Base-by-base conservation (phyloP, 768 basidiomycete genomes). In the Russula griseocarnosa region DNA sequence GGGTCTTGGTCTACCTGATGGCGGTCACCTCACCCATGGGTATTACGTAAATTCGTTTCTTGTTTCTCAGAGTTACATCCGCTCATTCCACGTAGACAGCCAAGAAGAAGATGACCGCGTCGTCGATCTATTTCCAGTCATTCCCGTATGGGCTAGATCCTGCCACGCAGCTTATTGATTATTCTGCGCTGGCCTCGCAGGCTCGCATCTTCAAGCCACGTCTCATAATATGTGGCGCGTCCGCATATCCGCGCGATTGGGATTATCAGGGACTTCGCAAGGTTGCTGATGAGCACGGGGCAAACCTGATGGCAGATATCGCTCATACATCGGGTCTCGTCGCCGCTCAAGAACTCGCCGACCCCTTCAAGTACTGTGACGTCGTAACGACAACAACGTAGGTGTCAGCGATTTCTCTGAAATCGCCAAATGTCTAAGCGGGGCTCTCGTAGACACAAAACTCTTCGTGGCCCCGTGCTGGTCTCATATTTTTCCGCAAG, bases 61-160 rank as follows among this genome's bases (percentile, higher is more conserved):
- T 32, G 52, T 49, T 38, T 52, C 42, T 55, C 62, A 49, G 24
- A 30, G 57, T 60, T 50, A 61, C 49, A 20, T 30, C 13, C 18
- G 38, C 59, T 58, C n/a, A 60, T 24, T 44, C 55, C 47, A 14
- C 14, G 28, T 70, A 92, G 90, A 96, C 94, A 61, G 92, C 94
- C 64, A 98, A 98, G 81, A 97, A 98, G 83, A 98, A 99, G 79
- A 98, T 99, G 87, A 98, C 97, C 38, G 93, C 97, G 40, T 98
- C 96, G 26, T 98, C 97, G 22, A 98, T 99, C 79, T 98, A 98
- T 82, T 99, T 98, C 89, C 95, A 98, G 75, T 97, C 97, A 42
- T 82, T 97, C 73, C 96, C 97, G 52, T 99, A 98, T 71, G 86
- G 82, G 54, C 86, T 95, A 63, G 83, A 87, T 72, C 87, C 90